A percentile compares a stretch with the other conserved stretches of the same genome.
Evolutionary conservation across 163 green algal genomes (phyloP).

Genomic region (Scenedesmus sp.): DNA sequence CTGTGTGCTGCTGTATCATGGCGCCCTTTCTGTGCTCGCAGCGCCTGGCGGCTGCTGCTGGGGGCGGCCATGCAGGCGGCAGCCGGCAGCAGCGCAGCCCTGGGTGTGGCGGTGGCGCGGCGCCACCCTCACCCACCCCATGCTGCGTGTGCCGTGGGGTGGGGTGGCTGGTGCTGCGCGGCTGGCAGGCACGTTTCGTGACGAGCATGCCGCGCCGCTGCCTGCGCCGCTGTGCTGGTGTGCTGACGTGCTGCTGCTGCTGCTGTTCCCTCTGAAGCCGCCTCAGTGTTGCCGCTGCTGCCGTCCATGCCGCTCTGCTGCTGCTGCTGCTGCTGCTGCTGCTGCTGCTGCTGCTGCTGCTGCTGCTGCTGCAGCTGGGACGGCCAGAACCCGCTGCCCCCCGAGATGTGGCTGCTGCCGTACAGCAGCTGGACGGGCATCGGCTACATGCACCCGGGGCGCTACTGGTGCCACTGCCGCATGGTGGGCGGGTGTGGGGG

Average conservation of each 20-base stretch:
- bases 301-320: conserved; percentile 94
- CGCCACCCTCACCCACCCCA: no score
- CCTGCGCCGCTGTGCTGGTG: not conserved
- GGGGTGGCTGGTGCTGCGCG: not conserved
- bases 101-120: no score
- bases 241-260: not conserved
- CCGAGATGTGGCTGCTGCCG: conserved; percentile 99
- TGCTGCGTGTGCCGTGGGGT: not conserved
- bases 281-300: conserved; percentile 87
- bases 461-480: conserved; percentile 99
- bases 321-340: conserved; percentile 85
- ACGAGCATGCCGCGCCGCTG: no score
- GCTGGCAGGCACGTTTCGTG: no score
- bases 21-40: no score
- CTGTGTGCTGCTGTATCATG: no score
- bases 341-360: not conserved
- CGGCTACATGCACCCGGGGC: conserved; percentile 89
- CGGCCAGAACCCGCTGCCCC: conserved; percentile 96
- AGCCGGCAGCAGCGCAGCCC: no score
- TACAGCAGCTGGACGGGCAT: conserved; percentile 89
- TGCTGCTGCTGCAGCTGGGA: conserved; percentile 84
- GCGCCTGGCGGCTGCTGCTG: no score
- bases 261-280: not conserved
- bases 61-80: no score
- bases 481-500: no score